phyloP scores from a whole-genome alignment of 495 filamentous ascomycete genomes.

The Daldinia caldariorum region DNA sequence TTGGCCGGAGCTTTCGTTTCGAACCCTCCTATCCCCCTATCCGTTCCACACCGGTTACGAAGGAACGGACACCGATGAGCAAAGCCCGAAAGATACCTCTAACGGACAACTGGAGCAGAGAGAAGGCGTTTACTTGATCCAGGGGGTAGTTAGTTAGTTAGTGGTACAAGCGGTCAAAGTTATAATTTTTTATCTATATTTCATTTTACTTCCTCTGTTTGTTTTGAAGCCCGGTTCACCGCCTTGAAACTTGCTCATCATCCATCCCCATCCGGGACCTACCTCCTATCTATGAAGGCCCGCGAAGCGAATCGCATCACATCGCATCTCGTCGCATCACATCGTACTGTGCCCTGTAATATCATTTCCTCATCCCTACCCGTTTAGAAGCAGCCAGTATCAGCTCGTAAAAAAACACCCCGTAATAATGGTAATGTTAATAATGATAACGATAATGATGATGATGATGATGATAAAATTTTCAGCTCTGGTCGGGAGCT shows the following conservation, averaged over 20 bases:
- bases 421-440: no score
- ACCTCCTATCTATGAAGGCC: neutral
- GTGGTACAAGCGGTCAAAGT: slow-evolving; percentile 30
- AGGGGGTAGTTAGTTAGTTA: slow-evolving; percentile 4
- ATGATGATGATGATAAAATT: neutral
- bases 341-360: neutral
- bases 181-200: neutral
- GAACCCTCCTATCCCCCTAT: neutral
- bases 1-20: slow-evolving; percentile 9
- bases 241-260: neutral
- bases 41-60: slow-evolving; percentile 1
- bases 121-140: no score
- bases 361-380: slow-evolving; percentile 2
- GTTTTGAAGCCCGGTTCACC: slow-evolving; percentile 11
- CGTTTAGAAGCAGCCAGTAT: neutral
- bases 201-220: neutral
- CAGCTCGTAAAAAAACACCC: no score
- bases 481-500: slow-evolving; percentile 10
- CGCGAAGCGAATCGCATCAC: neutral
- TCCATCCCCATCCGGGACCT: neutral
- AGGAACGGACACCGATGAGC: slow-evolving; percentile 23
- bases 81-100: slow-evolving; percentile 6
- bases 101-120: slow-evolving; percentile 10
- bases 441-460: no score
- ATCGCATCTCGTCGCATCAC: neutral